These are phyloP conservation scores for Leucocoprinus gongylophorus DNA, from an alignment of 1,284 basidiomycete genomes.

Conservation along the genomic window DNA sequence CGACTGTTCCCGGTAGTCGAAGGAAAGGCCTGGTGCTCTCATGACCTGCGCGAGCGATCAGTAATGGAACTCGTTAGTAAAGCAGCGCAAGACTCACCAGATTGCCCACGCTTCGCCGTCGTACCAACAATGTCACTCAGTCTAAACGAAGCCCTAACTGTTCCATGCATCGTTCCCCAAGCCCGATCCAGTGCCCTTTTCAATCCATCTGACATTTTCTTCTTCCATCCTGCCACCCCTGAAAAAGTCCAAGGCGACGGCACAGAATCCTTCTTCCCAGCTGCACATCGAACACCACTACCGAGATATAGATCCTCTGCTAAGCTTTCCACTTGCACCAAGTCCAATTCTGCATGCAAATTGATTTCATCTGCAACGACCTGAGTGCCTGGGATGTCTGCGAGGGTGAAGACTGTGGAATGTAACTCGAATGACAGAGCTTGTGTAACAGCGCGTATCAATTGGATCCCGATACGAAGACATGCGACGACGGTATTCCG, in stretches of 20 bases:
- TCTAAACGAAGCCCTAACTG: slow-evolving; percentile 43
- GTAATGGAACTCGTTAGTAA: neutral
- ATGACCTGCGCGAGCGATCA: slow-evolving; percentile 11
- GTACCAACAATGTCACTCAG: slow-evolving; percentile 44
- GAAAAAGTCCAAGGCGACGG: slow-evolving; percentile 26
- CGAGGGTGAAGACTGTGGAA: slow-evolving; percentile 42
- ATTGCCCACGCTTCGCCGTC: slow-evolving; percentile 23
- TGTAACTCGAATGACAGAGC: slow-evolving; percentile 61
- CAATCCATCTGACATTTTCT: slow-evolving; percentile 50
- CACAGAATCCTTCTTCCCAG: slow-evolving; percentile 14
- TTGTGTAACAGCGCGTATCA: slow-evolving; percentile 58
- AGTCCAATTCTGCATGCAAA: slow-evolving; percentile 47
- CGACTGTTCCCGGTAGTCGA: slow-evolving; percentile 28
- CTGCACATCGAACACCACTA: neutral
- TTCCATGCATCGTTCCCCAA: slow-evolving; percentile 54
- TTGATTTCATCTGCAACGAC: slow-evolving; percentile 44
- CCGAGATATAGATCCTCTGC: slow-evolving; percentile 14
- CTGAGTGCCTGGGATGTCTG: slow-evolving; percentile 43
- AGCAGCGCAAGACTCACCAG: slow-evolving; percentile 22
- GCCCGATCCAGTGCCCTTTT: slow-evolving; percentile 60
- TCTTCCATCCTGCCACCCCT: slow-evolving; percentile 55
- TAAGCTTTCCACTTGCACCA: slow-evolving; percentile 42
- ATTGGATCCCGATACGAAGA: slow-evolving; percentile 53
- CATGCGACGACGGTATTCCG: slow-evolving; percentile 47
- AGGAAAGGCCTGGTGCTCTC: slow-evolving; percentile 17